Base-by-base conservation (phyloP, 2,329 filamentous ascomycete genomes). In the Conoideocrella luteorostrata region DNA sequence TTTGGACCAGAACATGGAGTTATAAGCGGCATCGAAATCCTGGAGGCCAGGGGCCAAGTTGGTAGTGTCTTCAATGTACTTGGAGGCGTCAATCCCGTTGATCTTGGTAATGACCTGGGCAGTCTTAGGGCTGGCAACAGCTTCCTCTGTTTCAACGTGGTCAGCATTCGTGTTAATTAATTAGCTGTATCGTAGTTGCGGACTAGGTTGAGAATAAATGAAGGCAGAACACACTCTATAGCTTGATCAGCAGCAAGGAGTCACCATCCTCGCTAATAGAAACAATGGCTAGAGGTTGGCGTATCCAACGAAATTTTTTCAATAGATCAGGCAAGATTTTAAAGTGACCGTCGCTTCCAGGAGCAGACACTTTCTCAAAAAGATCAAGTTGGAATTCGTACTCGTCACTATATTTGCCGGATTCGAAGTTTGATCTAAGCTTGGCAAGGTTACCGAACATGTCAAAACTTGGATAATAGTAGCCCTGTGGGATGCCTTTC, bases 291-390 rank as follows among this genome's bases (percentile, higher is more conserved):
- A 68, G 60, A 7, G 32, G 29, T 23, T 39, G 35, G 6, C 50
- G 50, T 18, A 6, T 45, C 39, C 39, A 53, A 12, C 23, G 36
- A 35, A 53, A 50, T 10, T 43, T 43, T 12, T 26, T 45, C 6
- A 53, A 18, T 17, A 48, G 34, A 44, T 53, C 51, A 20, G 46
- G 43, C 21, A 45, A 48, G 4, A 52, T 41, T 30, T 45, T 62
- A 40, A 83, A 80, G 54, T 87, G 83, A 1, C 80, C 79, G 55
- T 87, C 82, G 50, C 85, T 79, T 4, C 77, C 74, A 5, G 45
- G 41, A 20, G 69, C 67, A 24, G 54, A 53, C 26, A 80, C 66
- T 6, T 77, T 60, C 28, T 68, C 60, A 45, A 75, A 73, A 2
- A 86, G 64, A 22, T 75, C 74, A 7, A 63, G 48, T 51, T 78